Evolutionary conservation across 331 rosid species (phyloP).

Genomic region (Malus hybrid): DNA sequence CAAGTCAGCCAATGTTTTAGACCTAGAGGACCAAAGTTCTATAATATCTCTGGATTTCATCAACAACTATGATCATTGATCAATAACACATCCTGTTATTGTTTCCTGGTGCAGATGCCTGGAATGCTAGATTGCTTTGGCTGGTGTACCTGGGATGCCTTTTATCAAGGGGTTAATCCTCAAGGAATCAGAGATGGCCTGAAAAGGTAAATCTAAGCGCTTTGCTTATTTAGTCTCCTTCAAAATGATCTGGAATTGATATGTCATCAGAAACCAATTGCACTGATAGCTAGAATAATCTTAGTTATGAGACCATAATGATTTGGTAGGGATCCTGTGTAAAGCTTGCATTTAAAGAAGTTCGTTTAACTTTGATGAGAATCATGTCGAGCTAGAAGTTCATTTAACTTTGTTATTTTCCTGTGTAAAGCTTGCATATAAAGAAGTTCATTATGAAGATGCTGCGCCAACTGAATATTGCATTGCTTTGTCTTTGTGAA

Average conservation of each 20-base stretch:
- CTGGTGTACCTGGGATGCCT: slow-evolving; percentile 42
- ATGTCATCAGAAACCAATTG: not conserved
- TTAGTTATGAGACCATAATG: not conserved
- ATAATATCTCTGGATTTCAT: not conserved
- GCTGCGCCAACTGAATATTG: not conserved
- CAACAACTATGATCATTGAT: not conserved
- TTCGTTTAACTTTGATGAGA: not conserved
- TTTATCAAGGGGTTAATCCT: slow-evolving; percentile 26
- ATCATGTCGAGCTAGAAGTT: not conserved
- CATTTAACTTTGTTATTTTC: not conserved
- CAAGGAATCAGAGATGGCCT: slow-evolving; percentile 36
- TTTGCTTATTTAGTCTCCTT: not conserved
- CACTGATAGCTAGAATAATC: not conserved
- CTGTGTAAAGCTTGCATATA: not conserved
- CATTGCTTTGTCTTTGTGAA: not conserved
- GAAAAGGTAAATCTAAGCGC: slow-evolving; percentile 17
- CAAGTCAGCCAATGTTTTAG: slow-evolving; percentile 7
- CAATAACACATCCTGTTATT: not conserved
- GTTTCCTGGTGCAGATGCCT: slow-evolving; percentile 25
- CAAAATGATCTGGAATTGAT: not conserved
- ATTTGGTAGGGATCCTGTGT: not conserved
- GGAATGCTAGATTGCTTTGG: slow-evolving; percentile 36
- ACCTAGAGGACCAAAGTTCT: slow-evolving; percentile 2
- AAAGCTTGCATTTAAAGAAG: not conserved
- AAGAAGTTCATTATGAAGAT: not conserved